phyloP scores from a whole-genome alignment of 192 early-diverging fungal genomes.

The Coemansia sp. region DNA sequence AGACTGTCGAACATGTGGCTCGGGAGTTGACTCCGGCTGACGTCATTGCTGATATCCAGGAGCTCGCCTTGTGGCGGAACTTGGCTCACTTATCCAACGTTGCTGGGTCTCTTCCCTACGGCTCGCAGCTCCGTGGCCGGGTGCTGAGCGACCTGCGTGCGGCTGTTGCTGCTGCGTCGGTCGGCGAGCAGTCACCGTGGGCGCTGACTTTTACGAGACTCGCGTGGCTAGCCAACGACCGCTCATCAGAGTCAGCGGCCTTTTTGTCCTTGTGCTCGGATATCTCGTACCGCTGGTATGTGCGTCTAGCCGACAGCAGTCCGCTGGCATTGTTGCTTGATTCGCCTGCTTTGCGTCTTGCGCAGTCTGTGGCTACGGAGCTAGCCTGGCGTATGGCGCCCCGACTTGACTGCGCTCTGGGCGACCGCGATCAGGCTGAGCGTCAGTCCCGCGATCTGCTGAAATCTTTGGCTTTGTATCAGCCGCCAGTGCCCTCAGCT shows the following conservation, averaged over 20 bases:
- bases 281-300: slow-evolving; percentile 28
- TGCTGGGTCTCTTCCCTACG: slow-evolving; percentile 11
- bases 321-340: neutral
- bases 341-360: slow-evolving; percentile 14
- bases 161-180: neutral
- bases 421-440: neutral
- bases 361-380: slow-evolving; percentile 41
- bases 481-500: neutral
- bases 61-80: slow-evolving; percentile 28
- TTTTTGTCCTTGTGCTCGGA: slow-evolving; percentile 38
- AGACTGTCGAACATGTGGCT: neutral
- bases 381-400: slow-evolving; percentile 29
- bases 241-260: neutral
- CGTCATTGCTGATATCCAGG: slow-evolving; percentile 24
- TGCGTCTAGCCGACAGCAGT: neutral
- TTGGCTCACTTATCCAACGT: slow-evolving; percentile 12
- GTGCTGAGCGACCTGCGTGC: neutral
- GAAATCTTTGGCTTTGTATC: slow-evolving; percentile 18
- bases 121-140: neutral
- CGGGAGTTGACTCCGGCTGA: slow-evolving; percentile 18
- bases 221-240: slow-evolving; percentile 38
- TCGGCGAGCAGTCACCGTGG: slow-evolving; percentile 27
- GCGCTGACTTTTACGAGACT: slow-evolving; percentile 36
- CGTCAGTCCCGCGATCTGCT: slow-evolving; percentile 23
- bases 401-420: slow-evolving; percentile 23